Percentiles rank a stretch among this genome's conserved stretches.
phyloP scores from a whole-genome alignment of 2,329 filamentous ascomycete genomes.

The Colletotrichum simmondsii region DNA sequence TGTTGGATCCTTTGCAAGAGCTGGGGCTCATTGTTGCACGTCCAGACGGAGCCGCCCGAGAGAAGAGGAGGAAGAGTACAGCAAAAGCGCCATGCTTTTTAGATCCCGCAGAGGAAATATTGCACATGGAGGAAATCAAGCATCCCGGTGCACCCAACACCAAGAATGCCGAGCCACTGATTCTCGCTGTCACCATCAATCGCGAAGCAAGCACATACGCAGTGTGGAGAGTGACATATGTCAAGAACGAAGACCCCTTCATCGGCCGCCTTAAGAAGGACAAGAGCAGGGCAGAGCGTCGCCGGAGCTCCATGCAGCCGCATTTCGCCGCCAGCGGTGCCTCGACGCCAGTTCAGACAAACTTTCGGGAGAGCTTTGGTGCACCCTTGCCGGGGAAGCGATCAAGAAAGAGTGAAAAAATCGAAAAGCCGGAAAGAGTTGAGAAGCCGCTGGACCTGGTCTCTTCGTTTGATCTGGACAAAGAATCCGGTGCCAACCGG shows the following conservation, averaged over 20 bases:
- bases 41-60: conserved; percentile 53
- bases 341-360: conserved; percentile 79
- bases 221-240: conserved; percentile 85
- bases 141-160: conserved; percentile 57
- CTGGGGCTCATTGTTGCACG: conserved; percentile 82
- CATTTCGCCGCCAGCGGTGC: conserved; percentile 75
- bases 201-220: conserved; percentile 80
- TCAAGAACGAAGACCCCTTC: conserved; percentile 72
- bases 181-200: conserved; percentile 85
- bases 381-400: conserved; percentile 65
- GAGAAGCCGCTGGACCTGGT: conserved; percentile 70
- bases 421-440: conserved; percentile 47
- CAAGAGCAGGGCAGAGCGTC: conserved; percentile 58
- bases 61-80: conserved; percentile 49
- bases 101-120: conserved; percentile 81
- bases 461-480: conserved; percentile 77
- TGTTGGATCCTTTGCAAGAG: conserved; percentile 88
- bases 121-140: conserved; percentile 80
- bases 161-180: conserved; percentile 62
- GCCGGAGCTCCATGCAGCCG: conserved; percentile 74
- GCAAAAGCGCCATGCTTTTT: conserved; percentile 66
- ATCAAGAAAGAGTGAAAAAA: conserved; percentile 60
- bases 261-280: conserved; percentile 57
- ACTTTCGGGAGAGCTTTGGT: conserved; percentile 82
- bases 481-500: conserved; percentile 62